phyloP scores from a whole-genome alignment of 176 grass and related monocot species.

The Juncus effusus region DNA sequence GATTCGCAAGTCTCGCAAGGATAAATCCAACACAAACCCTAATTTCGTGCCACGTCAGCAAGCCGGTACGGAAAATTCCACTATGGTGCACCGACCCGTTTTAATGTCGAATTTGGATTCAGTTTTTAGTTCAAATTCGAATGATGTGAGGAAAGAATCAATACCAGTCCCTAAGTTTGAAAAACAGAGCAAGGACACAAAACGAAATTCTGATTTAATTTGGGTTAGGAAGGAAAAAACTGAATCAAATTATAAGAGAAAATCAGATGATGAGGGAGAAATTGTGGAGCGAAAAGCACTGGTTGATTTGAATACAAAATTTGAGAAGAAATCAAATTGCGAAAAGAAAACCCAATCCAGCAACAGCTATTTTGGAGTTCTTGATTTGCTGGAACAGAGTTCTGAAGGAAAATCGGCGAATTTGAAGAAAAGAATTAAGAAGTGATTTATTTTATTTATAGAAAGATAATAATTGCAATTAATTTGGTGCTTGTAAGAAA shows the following conservation, averaged over 20 bases:
- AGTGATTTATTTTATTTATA: no score
- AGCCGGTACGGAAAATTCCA: background rate
- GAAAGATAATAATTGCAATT: no score
- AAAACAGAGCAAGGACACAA: no score
- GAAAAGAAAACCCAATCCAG: background rate
- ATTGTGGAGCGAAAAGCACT: background rate
- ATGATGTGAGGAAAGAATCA: no score
- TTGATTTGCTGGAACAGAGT: constrained; percentile 10
- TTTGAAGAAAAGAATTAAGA: no score
- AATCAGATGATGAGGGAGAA: background rate
- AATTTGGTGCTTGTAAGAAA: no score
- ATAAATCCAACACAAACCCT: background rate
- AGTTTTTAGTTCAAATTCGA: no score
- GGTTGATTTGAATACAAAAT: background rate
- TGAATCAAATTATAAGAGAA: constrained; percentile 8
- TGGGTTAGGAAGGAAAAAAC: constrained; percentile 9
- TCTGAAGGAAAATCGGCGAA: background rate
- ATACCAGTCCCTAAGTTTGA: no score
- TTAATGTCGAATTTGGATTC: no score
- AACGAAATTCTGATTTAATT: no score
- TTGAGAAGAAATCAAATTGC: background rate
- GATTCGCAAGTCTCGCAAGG: constrained; percentile 11
- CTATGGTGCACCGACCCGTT: no score
- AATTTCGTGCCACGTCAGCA: background rate
- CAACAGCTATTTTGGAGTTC: constrained; percentile 23